These are phyloP conservation scores for Hordeum pubiflorum DNA, from an alignment of 202 grass and related monocot genomes.

Conservation along the genomic window DNA sequence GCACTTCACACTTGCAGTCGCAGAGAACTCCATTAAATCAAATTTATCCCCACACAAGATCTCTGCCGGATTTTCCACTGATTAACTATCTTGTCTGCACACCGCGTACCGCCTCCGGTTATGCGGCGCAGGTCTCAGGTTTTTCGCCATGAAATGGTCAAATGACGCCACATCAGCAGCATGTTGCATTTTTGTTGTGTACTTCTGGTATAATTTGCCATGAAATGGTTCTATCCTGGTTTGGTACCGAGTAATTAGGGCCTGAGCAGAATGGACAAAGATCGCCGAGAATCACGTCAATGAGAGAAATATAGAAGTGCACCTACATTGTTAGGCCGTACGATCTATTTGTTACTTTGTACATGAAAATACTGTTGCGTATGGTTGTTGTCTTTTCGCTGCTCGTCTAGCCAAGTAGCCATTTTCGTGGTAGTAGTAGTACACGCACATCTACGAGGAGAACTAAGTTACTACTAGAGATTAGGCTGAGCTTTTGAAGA, in stretches of 20 bases:
- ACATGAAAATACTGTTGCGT: not conserved
- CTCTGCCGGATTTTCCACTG: slow-evolving; percentile 16
- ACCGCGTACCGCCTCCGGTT: not conserved
- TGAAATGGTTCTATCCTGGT: not conserved
- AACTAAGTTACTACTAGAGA: not conserved
- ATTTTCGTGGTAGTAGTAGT: not conserved
- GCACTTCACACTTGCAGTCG: slow-evolving; percentile 21
- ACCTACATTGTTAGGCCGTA: not conserved
- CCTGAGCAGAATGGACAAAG: slow-evolving; percentile 24
- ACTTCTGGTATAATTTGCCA: not conserved
- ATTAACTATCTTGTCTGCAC: slow-evolving; percentile 21
- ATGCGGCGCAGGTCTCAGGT: slow-evolving; percentile 7
- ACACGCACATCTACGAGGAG: not conserved
- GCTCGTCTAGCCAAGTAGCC: not conserved
- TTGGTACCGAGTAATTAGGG: not conserved
- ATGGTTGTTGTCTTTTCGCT: not conserved
- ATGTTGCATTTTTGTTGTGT: too few relatives aligned
- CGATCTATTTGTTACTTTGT: not conserved
- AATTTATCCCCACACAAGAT: slow-evolving; percentile 14
- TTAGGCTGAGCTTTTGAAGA: not conserved
- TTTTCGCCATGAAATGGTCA: not conserved
- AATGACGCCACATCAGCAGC: not conserved
- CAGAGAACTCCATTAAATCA: not conserved
- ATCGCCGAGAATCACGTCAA: slow-evolving; percentile 34
- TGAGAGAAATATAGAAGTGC: not conserved